These are phyloP conservation scores for Kazachstania kunashirensis DNA, from an alignment of 805 yeast species.

Conservation along the genomic window DNA sequence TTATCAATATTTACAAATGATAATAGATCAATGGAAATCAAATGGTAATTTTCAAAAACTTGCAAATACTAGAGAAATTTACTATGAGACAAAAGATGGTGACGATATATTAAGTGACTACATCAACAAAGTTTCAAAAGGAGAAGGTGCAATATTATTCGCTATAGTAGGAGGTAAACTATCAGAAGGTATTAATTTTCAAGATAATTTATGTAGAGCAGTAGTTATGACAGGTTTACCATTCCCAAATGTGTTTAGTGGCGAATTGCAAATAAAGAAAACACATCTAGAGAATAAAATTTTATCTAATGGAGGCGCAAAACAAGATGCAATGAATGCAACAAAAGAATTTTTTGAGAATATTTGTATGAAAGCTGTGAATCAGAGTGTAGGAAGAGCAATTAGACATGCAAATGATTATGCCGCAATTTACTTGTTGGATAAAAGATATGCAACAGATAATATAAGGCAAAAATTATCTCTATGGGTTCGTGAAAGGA, in stretches of 20 bases:
- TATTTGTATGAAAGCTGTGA: conserved; percentile 81
- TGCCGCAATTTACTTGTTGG: conserved; percentile 64
- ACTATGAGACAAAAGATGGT: conserved; percentile 46
- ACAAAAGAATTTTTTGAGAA: conserved; percentile 63
- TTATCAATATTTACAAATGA: conserved; percentile 55
- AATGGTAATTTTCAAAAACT: conserved; percentile 28
- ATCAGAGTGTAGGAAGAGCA: conserved; percentile 88
- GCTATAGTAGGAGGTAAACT: conserved; percentile 89
- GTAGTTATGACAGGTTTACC: conserved; percentile 85
- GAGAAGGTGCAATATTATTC: conserved; percentile 54
- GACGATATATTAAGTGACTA: conserved; percentile 44
- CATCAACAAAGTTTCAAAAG: conserved; percentile 30
- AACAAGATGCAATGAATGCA: conserved; percentile 37
- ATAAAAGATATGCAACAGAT: conserved; percentile 42
- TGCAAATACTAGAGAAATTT: conserved; percentile 37
- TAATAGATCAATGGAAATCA: conserved; percentile 44
- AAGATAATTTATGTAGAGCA: conserved; percentile 79
- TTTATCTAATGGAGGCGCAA: conserved; percentile 39
- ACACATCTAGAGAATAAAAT: conserved; percentile 50
- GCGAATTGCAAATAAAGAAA: conserved; percentile 67
- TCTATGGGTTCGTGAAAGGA: conserved; percentile 56
- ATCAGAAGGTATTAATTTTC: conserved; percentile 89
- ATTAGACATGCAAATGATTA: conserved; percentile 78
- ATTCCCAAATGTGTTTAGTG: conserved; percentile 74
- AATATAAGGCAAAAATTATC: conserved; percentile 53